These are phyloP conservation scores for Prunus fruticosa DNA, from an alignment of 306 rosid species.

Conservation along the genomic window DNA sequence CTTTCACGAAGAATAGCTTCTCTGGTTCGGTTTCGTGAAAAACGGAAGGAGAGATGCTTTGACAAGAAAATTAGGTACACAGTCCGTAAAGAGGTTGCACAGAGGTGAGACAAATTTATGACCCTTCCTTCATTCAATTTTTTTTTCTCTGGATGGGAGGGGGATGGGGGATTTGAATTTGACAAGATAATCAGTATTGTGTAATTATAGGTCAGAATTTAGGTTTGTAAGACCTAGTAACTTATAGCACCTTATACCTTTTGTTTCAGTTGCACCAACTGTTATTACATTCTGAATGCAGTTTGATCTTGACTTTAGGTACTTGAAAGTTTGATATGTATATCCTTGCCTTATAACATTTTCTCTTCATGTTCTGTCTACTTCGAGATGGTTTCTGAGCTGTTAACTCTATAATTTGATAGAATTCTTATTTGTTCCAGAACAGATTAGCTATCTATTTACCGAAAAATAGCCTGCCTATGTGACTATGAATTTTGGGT, in stretches of 20 bases:
- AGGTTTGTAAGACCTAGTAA: neutral
- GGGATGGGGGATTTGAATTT: neutral
- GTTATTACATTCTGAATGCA: neutral
- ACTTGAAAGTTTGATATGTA: neutral
- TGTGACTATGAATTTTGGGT: neutral
- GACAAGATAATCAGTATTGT: neutral
- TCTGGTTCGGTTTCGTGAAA: conserved; percentile 90
- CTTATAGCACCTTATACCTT: neutral
- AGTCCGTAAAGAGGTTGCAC: conserved; percentile 96
- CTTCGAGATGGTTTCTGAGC: neutral
- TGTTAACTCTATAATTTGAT: too few relatives aligned
- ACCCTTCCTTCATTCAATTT: neutral
- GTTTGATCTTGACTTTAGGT: neutral
- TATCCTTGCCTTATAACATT: neutral
- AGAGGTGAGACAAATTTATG: conserved; percentile 54
- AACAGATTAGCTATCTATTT: neutral
- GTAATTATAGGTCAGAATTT: neutral
- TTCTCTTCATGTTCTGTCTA: neutral
- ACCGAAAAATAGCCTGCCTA: neutral
- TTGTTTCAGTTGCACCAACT: neutral
- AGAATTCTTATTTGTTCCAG: too few relatives aligned
- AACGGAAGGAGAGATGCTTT: conserved; percentile 94
- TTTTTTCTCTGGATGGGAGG: neutral
- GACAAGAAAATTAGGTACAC: conserved; percentile 96
- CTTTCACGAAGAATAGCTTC: conserved; percentile 95